Base-by-base conservation (phyloP, 2,329 filamentous ascomycete genomes). In the Colletotrichum musae region DNA sequence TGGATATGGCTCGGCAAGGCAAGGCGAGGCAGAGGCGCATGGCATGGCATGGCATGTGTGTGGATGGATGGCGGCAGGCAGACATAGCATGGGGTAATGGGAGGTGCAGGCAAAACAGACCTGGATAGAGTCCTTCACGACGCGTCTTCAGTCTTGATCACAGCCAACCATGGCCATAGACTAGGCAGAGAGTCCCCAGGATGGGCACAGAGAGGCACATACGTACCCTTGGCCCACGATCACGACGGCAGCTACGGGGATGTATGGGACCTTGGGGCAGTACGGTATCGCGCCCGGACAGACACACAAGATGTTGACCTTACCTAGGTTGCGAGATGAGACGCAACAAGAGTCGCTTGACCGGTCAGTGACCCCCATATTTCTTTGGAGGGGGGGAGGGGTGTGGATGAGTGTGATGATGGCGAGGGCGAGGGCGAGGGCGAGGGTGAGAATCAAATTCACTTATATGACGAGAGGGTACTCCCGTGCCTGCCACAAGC, bases 31-130 rank as follows among this genome's bases (percentile, higher is more conserved):
- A 16, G 51, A 16, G 24, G n/a, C 24, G 12, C 13, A 28, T 36
- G 28, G 28, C 28, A 32, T 32, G 28, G 28, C 28, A 32, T 32
- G 32, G 32, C 32, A 36, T 50, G 47, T 18, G 47, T 24, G 26
- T 45, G 53, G 32, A 36, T 64, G 65, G 65, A 58, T 52, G 65
- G 52, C 60, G 54, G 24, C 65, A 54, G 32, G 53, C 32, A 36
- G 32, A 10, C 32, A 36, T 7, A 36, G 32, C 32, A 36, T 36
- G 32, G 32, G 9, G 32, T 36, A 36, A 6, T 7, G 32, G 32
- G 32, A 36, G 32, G 32, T 36, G 32, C 32, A 36, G 6, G 32
- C 32, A 36, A 36, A 36, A 36, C 32, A 36, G 32, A 36, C 32
- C 10, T 36, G 32, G 2, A 36, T 12, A 36, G 32, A 36, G 32